Percentiles rank a stretch among this genome's conserved stretches.
Evolutionary conservation across 2,329 filamentous ascomycete species (phyloP).

Genomic region (Harringtonia lauricola): DNA sequence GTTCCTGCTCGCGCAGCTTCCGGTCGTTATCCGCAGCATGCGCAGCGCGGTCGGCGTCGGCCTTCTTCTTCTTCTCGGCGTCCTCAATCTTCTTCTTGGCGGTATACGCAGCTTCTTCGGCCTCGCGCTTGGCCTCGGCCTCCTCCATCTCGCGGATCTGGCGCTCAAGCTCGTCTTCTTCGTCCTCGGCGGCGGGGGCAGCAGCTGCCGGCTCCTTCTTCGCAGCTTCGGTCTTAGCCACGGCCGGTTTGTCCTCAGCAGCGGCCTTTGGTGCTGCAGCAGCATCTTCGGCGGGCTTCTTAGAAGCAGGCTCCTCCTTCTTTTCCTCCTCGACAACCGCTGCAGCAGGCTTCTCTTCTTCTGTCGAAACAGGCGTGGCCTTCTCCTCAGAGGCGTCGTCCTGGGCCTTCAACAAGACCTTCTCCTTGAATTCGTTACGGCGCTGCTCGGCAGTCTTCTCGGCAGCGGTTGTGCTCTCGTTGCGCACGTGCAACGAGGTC

Average conservation of each 20-base stretch:
- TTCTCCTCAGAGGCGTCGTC: conserved; percentile 13
- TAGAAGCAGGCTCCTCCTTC: background rate
- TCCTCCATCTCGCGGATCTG: conserved; percentile 16
- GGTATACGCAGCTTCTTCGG: conserved; percentile 9
- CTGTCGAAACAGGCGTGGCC: background rate
- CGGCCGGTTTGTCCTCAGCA: background rate
- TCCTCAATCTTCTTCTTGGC: conserved; percentile 9
- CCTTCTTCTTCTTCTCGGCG: conserved; percentile 9
- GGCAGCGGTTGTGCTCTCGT: conserved; percentile 56
- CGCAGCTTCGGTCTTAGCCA: background rate
- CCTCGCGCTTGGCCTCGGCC: conserved; percentile 11
- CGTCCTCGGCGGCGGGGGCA: conserved; percentile 14
- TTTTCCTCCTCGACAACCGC: conserved; percentile 2
- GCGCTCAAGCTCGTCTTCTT: conserved; percentile 24
- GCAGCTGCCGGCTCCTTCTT: conserved; percentile 19
- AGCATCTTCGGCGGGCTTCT: background rate
- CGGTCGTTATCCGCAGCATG: conserved; percentile 16
- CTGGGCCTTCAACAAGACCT: conserved; percentile 47
- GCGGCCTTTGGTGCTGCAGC: background rate
- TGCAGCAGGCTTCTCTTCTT: background rate
- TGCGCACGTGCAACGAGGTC: conserved; percentile 56
- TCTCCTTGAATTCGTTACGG: conserved; percentile 70
- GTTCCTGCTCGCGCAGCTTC: conserved; percentile 61
- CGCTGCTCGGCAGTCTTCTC: conserved; percentile 73
- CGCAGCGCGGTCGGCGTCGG: conserved; percentile 8